These are phyloP conservation scores for Phytophthora macrochlamydospora DNA, from an alignment of 352 stramenopile genomes.

Conservation along the genomic window DNA sequence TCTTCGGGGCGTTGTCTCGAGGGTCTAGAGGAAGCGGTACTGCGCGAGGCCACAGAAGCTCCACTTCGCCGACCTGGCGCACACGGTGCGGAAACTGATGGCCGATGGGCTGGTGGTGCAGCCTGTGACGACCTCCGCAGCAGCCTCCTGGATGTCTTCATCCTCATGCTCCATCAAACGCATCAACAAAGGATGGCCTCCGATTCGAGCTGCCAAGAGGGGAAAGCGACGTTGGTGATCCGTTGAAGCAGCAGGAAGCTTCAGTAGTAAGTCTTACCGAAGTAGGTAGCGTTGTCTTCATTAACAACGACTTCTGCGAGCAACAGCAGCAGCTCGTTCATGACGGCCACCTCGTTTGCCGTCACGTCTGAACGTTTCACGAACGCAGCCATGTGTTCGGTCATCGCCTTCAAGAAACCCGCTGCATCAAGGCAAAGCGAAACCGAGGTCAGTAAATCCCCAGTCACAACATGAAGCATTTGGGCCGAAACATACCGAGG, in stretches of 20 bases:
- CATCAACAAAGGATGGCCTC: constrained; percentile 67
- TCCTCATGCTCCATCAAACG: constrained; percentile 81
- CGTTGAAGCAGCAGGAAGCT: neutral
- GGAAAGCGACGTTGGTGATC: too few species aligned
- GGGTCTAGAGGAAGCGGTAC: constrained; percentile 67
- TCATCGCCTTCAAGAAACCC: constrained; percentile 64
- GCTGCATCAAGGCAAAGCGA: constrained; percentile 35
- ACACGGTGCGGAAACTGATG: constrained; percentile 75
- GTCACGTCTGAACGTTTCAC: constrained; percentile 23
- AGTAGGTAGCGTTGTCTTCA: constrained; percentile 84
- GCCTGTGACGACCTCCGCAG: constrained; percentile 66
- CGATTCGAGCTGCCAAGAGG: constrained; percentile 50
- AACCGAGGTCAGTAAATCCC: constrained; percentile 1
- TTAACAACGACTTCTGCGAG: constrained; percentile 67
- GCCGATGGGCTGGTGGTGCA: constrained; percentile 67
- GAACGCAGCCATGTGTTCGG: constrained; percentile 56
- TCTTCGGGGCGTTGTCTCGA: constrained; percentile 44
- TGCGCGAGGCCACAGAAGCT: constrained; percentile 54
- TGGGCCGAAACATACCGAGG: constrained; percentile 44
- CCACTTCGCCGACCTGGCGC: constrained; percentile 63
- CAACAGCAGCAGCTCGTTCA: constrained; percentile 45
- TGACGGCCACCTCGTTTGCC: constrained; percentile 38
- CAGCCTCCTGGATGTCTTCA: constrained; percentile 77
- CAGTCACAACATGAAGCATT: neutral
- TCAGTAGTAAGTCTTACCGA: constrained; percentile 40